Evolutionary conservation across 306 rosid species (phyloP), one percentile per base, ranked within the genome.

Genomic region (Quercus suber): DNA sequence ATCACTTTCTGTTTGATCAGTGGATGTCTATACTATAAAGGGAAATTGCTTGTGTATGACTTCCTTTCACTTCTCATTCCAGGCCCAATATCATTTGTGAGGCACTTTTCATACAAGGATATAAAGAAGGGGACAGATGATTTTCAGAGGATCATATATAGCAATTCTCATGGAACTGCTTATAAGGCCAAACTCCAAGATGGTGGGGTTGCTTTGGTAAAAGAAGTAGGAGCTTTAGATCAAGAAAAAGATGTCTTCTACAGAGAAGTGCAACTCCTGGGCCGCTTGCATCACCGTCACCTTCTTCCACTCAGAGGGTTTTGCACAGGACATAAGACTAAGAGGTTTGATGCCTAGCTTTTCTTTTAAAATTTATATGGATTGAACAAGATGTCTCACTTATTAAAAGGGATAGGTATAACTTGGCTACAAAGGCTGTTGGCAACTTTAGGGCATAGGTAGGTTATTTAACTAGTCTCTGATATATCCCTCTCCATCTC

Each of bases 221-320:
- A 89, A 85, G 98, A 94, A 82, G 73, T 85, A 64, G 85, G 82
- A 75, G 91, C 69, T 72, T 82, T 75, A 74, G 84, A 80, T 58
- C 89, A 85, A 73, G 84, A 69, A 63, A 78, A 84, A 41, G 89
- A 86, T 43, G 78, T 33, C 75, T 94, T 94, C 85, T 83, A 52
- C 80, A 84, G 82, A 45, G 90, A 94, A 77, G 92, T 94, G 45
- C 97, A 94, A 71, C 89, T 88, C 82, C 83, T 94, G 80, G 94
- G 92, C 55, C 90, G 92, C 41, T 85, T 94, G 90, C 97, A 91
- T 82, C 98, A 94, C 81, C 97, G 97, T 65, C 98, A 94, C 81
- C 89, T 94, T 83, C 97, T 94, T 61, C 85, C 91, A 25, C 96
- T 92, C 56, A 88, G 79, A 74, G 98, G 97, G 56, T 94, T 91